phyloP scores from a whole-genome alignment of 1,284 basidiomycete species.

The Termitomyces sp. region DNA sequence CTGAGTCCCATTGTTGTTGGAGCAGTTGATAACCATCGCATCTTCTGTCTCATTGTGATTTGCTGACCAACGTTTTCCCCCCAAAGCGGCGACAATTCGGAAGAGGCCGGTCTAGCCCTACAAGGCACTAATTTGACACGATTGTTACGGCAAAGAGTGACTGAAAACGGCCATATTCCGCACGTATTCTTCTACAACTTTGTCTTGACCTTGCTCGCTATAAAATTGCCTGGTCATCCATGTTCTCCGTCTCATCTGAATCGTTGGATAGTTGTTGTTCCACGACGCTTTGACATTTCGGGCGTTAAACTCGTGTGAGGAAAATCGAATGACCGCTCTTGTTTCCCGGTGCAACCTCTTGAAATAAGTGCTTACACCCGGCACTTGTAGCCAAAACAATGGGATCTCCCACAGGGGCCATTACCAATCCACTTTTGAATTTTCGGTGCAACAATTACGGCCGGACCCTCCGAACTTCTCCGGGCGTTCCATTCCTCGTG shows the following conservation, averaged over 20 bases:
- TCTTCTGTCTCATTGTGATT: conserved; percentile 7
- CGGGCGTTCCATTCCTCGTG: conserved; percentile 5
- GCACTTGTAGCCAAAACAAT: background rate
- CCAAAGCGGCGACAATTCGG: conserved; percentile 12
- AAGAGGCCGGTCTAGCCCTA: conserved; percentile 8
- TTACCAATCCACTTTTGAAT: conserved; percentile 2
- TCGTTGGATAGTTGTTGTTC: background rate
- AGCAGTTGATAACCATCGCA: conserved; percentile 14
- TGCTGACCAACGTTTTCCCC: conserved; percentile 10
- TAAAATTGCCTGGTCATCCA: conserved; percentile 1
- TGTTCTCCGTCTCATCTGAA: background rate
- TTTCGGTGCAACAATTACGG: conserved; percentile 3
- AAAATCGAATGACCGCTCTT: background rate
- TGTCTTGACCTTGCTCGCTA: background rate
- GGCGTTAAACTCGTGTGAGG: background rate
- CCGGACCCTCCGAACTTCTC: conserved; percentile 3
- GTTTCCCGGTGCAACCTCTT: background rate
- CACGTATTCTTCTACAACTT: background rate
- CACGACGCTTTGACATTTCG: background rate
- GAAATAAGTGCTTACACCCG: background rate
- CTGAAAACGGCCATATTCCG: background rate
- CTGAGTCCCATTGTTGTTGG: conserved; percentile 3
- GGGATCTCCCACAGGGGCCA: background rate
- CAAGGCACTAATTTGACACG: conserved; percentile 3
- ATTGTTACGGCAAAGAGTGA: conserved; percentile 4